These are phyloP conservation scores for Tetracladium marchalianum DNA, from an alignment of 495 filamentous ascomycete genomes.

Conservation along the genomic window DNA sequence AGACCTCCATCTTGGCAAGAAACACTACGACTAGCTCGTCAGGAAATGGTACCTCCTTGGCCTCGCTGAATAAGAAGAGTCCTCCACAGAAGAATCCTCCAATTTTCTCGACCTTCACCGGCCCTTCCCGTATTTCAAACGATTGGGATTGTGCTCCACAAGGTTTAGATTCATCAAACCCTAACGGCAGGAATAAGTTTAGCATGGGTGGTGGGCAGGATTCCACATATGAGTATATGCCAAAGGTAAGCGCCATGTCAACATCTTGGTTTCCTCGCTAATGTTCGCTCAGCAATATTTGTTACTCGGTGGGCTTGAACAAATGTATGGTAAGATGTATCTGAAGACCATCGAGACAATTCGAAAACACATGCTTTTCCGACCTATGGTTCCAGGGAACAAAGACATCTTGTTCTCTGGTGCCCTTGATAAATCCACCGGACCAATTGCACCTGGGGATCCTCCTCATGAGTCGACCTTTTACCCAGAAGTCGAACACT, in stretches of 20 bases:
- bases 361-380: constrained; percentile 70
- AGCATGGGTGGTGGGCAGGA: constrained; percentile 78
- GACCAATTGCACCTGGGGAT: constrained; percentile 20
- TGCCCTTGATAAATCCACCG: constrained; percentile 19
- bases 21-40: no score
- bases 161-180: constrained; percentile 31
- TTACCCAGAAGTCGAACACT: constrained; percentile 59
- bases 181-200: constrained; percentile 40
- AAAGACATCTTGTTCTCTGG: constrained; percentile 70
- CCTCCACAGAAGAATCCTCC: not conserved
- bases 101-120: constrained; percentile 2
- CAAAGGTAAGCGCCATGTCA: constrained; percentile 45
- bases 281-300: constrained; percentile 35
- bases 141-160: constrained; percentile 45
- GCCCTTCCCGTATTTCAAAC: constrained; percentile 2
- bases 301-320: constrained; percentile 71
- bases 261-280: constrained; percentile 2
- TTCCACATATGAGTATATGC: constrained; percentile 90
- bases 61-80: no score
- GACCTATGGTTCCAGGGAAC: constrained; percentile 69
- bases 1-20: no score
- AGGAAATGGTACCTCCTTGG: no score
- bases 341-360: constrained; percentile 56
- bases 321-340: constrained; percentile 80
- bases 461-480: constrained; percentile 30